Evolutionary conservation across 768 basidiomycete genomes (phyloP), one percentile per base, ranked within the genome.

Genomic region (Lentinula raphanica): DNA sequence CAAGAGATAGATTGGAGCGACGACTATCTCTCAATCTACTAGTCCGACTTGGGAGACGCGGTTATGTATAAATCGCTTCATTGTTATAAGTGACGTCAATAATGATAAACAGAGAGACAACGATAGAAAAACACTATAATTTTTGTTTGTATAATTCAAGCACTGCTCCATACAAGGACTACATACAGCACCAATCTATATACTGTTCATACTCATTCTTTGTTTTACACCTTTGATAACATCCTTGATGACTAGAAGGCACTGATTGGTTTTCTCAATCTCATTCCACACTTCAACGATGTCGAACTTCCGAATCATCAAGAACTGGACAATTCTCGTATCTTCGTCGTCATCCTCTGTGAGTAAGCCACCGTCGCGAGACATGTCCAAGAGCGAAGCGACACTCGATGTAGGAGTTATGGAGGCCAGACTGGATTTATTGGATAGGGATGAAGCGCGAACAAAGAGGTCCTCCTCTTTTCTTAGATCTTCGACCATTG

Each of bases 301-400:
- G 38, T 85, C 82, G 55, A 90, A 79, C 70, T 88, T 89, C 48
- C 85, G 79, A 39, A 83, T 68, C 21, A 90, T 64, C n/a, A 91
- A 68, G 17, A 86, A 76, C 13, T 86, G 85, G 35, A 88, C 72
- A 27, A 78, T 75, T 35, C 80, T 79, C 11, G 76, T 79, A 59
- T 90, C 89, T 49, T 88, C 82, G 56, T 87, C 87, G 60, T 84
- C 84, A 36, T 78, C 72, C 48, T 80, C 80, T 1, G 77, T 77
- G 3, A 81, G 62, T 0, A 82, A 81, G 3, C 74, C 75, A 6
- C 80, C n/a, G n/a, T n/a, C 72, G 31, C 82, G 66, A 3, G 86
- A 83, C n/a, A 74, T 58, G 35, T 67, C 66, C 8, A 69, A n/a
- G n/a, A n/a, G n/a, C n/a, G n/a, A n/a, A n/a, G n/a, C n/a, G n/a